Percentiles rank a stretch among this genome's conserved stretches.
Evolutionary conservation across 2,329 filamentous ascomycete genomes (phyloP).

Genomic region (Aspergillus novoparasiticus): DNA sequence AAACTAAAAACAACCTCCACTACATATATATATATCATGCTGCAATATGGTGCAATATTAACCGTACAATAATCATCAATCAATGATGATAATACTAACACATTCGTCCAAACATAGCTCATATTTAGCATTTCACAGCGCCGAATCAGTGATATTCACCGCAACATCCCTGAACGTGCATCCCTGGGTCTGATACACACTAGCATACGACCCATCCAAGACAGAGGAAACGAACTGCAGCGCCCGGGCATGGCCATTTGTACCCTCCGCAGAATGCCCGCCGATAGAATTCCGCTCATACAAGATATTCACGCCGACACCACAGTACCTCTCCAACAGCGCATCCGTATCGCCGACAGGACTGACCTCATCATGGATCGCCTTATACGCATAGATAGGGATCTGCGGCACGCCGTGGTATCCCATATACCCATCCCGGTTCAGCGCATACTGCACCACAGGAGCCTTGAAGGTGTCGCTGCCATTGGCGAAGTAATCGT

Average conservation of each 20-base stretch:
- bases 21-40: background rate
- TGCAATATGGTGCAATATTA: background rate
- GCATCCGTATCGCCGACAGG: conserved; percentile 29
- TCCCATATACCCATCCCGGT: conserved; percentile 19
- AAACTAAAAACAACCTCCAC: background rate
- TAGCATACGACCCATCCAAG: background rate
- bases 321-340: conserved; percentile 23
- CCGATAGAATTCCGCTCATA: conserved; percentile 33
- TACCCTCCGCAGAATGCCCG: conserved; percentile 23
- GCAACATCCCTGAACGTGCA: background rate
- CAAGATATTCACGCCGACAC: conserved; percentile 18
- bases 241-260: conserved; percentile 9
- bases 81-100: background rate
- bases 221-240: background rate
- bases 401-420: conserved; percentile 10
- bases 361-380: conserved; percentile 33
- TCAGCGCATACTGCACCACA: conserved; percentile 12
- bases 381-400: conserved; percentile 33
- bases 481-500: conserved; percentile 15
- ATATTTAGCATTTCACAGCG: background rate
- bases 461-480: conserved; percentile 11
- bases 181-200: background rate
- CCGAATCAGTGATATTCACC: background rate
- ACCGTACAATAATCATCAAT: background rate
- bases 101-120: background rate